These are phyloP conservation scores for Chytriomyces sp. DNA, from an alignment of 192 early-diverging fungal genomes.

Conservation along the genomic window DNA sequence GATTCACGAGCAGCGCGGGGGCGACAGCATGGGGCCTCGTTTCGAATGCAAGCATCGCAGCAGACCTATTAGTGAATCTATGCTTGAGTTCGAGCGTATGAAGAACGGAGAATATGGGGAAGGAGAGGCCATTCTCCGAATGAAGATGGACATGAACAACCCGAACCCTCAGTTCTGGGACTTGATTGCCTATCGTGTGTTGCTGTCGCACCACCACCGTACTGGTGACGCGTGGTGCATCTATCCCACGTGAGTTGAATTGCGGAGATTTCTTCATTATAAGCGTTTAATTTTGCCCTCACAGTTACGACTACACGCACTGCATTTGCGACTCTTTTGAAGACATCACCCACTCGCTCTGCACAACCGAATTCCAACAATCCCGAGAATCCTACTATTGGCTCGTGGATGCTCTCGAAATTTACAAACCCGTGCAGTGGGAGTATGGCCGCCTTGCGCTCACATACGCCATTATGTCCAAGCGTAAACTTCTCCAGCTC, in stretches of 20 bases:
- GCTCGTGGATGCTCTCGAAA: conserved; percentile 95
- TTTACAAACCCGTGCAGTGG: conserved; percentile 99
- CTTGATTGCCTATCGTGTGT: conserved; percentile 93
- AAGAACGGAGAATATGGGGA: conserved; percentile 95
- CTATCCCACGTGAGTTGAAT: conserved; percentile 76
- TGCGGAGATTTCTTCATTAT: not conserved
- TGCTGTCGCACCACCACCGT: conserved; percentile 89
- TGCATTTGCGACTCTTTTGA: conserved; percentile 99
- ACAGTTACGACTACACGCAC: conserved; percentile 93
- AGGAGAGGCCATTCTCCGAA: conserved; percentile 88
- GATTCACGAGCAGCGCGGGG: conserved; percentile 90
- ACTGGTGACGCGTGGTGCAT: conserved; percentile 95
- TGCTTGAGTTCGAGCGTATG: conserved; percentile 96
- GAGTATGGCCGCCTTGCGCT: conserved; percentile 96
- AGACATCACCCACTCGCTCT: conserved; percentile 99
- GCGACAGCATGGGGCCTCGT: conserved; percentile 82
- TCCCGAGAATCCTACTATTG: conserved; percentile 98
- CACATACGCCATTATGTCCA: conserved; percentile 93
- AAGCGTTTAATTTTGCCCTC: not conserved
- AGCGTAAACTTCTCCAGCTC: conserved; percentile 94
- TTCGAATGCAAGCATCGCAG: conserved; percentile 88
- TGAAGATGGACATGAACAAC: conserved; percentile 99
- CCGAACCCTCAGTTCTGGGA: conserved; percentile 99
- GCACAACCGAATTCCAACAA: conserved; percentile 93
- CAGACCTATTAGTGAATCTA: conserved; percentile 88